Conservation (phyloP, 768 basidiomycete genomes). For the Suillus variegatus region DNA sequence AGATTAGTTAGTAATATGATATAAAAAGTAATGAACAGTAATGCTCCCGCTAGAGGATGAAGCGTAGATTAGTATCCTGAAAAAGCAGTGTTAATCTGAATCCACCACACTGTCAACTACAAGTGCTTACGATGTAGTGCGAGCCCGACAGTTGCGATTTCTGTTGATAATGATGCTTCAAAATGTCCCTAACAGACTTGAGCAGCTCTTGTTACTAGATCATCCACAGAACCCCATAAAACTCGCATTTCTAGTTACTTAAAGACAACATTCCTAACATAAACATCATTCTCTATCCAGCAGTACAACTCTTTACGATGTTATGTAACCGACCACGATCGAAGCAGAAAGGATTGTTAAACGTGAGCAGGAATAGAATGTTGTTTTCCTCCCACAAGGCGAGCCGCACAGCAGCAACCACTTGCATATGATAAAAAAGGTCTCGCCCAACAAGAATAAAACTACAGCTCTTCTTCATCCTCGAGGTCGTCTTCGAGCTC, state of each 20-base stretch:
- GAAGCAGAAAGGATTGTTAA: no score
- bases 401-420: no score
- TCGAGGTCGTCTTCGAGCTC: background rate
- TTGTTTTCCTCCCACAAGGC: no score
- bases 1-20: background rate
- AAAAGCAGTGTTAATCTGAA: background rate
- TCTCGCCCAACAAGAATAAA: background rate
- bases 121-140: conserved; percentile 54
- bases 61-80: conserved; percentile 31
- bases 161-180: conserved; percentile 64
- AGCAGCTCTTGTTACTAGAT: conserved; percentile 58
- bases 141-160: conserved; percentile 75
- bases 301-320: no score
- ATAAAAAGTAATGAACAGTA: background rate
- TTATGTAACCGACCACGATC: no score
- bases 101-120: background rate
- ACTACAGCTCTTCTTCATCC: background rate
- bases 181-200: conserved; percentile 48
- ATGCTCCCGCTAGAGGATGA: conserved; percentile 26
- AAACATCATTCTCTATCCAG: no score
- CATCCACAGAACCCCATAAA: no score
- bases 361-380: no score
- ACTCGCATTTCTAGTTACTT: no score
- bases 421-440: background rate
- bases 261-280: no score